Percentiles rank a stretch among this genome's conserved stretches.
These are phyloP conservation scores for Citrus australasica DNA, from an alignment of 345 rosid genomes.

Conservation along the genomic window DNA sequence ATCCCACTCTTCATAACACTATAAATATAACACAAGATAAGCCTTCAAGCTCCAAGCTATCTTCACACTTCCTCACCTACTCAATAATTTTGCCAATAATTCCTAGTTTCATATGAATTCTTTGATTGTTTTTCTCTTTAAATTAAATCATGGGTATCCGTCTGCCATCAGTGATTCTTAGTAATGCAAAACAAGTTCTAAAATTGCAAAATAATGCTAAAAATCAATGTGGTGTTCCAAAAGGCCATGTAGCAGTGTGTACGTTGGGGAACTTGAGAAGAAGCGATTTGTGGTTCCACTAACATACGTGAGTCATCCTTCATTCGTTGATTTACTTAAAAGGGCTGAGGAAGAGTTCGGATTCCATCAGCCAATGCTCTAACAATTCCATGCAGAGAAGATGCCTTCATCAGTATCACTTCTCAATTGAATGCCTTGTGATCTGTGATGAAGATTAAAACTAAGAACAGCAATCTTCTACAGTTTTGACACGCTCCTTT, in stretches of 20 bases:
- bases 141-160: neutral
- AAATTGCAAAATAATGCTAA: slow-evolving; percentile 11
- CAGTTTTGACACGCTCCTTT: no score
- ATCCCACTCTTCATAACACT: neutral
- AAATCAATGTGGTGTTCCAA: slow-evolving; percentile 26
- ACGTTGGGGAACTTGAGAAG: slow-evolving; percentile 44
- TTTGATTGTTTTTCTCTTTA: no score
- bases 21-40: neutral
- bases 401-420: no score
- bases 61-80: slow-evolving; percentile 1
- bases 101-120: neutral
- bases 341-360: slow-evolving; percentile 74
- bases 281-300: slow-evolving; percentile 68
- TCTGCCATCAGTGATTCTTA: neutral
- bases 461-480: no score
- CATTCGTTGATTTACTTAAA: slow-evolving; percentile 42
- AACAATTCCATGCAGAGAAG: slow-evolving; percentile 58
- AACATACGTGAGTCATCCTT: slow-evolving; percentile 57
- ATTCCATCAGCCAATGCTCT: slow-evolving; percentile 71
- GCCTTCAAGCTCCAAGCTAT: neutral
- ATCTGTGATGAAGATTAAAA: slow-evolving; percentile 15
- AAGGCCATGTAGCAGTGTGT: slow-evolving; percentile 51
- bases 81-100: neutral
- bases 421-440: no score
- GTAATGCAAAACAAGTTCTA: slow-evolving; percentile 22